These are phyloP conservation scores for Saksenaea vasiformis DNA, from an alignment of 371 early-diverging fungal species.

Conservation along the genomic window DNA sequence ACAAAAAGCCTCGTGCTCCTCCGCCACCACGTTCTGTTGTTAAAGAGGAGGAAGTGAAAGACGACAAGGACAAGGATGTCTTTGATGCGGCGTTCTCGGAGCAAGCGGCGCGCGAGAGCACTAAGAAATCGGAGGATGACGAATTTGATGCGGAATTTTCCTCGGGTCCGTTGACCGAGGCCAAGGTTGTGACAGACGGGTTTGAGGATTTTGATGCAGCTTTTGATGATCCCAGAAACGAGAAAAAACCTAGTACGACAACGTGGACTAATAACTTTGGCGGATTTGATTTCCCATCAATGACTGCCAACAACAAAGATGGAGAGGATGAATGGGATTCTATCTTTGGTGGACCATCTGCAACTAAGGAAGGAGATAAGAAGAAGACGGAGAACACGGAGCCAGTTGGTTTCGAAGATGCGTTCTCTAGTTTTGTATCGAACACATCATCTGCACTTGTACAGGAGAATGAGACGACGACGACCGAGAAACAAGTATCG, in stretches of 20 bases:
- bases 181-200: conserved; percentile 30
- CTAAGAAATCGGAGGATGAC: conserved; percentile 15
- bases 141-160: conserved; percentile 40
- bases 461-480: background rate
- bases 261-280: conserved; percentile 41
- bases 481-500: background rate
- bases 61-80: conserved; percentile 22
- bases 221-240: conserved; percentile 23
- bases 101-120: conserved; percentile 12
- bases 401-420: conserved; percentile 35
- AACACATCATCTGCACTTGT: background rate
- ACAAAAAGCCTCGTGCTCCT: conserved; percentile 27
- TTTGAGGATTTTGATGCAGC: conserved; percentile 49
- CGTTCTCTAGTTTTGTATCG: conserved; percentile 27
- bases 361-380: conserved; percentile 9
- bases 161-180: conserved; percentile 37
- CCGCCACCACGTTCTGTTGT: conserved; percentile 24
- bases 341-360: conserved; percentile 36
- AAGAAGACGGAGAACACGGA: background rate
- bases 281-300: conserved; percentile 30
- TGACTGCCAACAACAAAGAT: conserved; percentile 14
- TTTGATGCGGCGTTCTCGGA: conserved; percentile 35
- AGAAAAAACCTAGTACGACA: conserved; percentile 3
- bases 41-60: conserved; percentile 13
- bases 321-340: conserved; percentile 46